A percentile compares a stretch with the other conserved stretches of the same genome.
These are phyloP conservation scores for Alternaria incomplexa DNA, from an alignment of 2,329 filamentous ascomycete genomes.

Conservation along the genomic window DNA sequence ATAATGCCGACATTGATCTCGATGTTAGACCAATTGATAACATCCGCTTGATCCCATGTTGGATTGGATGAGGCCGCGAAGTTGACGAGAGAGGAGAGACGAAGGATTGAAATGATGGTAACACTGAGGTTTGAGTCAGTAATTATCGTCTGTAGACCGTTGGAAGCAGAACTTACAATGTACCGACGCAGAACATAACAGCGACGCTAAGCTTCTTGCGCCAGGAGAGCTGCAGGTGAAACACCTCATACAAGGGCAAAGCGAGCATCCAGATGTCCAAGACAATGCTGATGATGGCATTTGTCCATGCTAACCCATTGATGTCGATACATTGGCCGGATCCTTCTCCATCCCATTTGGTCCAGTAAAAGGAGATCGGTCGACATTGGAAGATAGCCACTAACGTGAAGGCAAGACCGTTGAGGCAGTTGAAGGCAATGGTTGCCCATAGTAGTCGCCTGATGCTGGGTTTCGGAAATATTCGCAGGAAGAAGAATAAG, in stretches of 20 bases:
- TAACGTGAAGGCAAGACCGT: slow-evolving; percentile 27
- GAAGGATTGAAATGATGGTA: slow-evolving; percentile 53
- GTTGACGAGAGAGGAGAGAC: slow-evolving; percentile 51
- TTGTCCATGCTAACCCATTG: slow-evolving; percentile 41
- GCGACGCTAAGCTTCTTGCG: slow-evolving; percentile 48
- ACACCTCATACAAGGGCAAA: slow-evolving; percentile 43
- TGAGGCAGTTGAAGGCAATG: slow-evolving; percentile 32
- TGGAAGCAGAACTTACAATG: slow-evolving; percentile 28
- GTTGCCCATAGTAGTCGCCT: slow-evolving; percentile 23
- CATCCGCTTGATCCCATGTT: slow-evolving; percentile 50
- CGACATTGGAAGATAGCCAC: slow-evolving; percentile 40
- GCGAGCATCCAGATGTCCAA: slow-evolving; percentile 43
- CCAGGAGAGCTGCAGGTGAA: slow-evolving; percentile 37
- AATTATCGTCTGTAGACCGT: too few species aligned
- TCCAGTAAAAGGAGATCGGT: slow-evolving; percentile 44
- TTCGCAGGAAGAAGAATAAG: slow-evolving; percentile 35
- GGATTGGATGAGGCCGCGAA: slow-evolving; percentile 53
- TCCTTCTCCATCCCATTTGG: slow-evolving; percentile 33
- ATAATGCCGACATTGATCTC: slow-evolving; percentile 54
- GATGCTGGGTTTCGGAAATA: slow-evolving; percentile 34
- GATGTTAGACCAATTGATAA: slow-evolving; percentile 51
- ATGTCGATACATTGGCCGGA: slow-evolving; percentile 44
- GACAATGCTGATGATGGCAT: slow-evolving; percentile 42
- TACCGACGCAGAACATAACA: slow-evolving; percentile 48
- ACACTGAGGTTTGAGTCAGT: slow-evolving; percentile 25